Percentiles rank a stretch among this genome's conserved stretches.
These are phyloP conservation scores for Lotus japonicus DNA, from an alignment of 306 rosid species.

Conservation along the genomic window DNA sequence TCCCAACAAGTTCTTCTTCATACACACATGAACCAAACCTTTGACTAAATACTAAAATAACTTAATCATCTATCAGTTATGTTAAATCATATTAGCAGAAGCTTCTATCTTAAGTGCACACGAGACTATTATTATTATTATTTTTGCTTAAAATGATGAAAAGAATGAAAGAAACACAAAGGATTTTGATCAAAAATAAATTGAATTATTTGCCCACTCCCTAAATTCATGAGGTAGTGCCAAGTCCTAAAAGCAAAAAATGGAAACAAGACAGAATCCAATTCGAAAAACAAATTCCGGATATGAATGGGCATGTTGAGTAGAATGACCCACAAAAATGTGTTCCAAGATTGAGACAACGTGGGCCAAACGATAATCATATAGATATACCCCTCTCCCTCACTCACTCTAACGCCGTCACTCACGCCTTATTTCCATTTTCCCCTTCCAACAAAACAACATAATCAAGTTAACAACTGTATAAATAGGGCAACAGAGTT, in stretches of 20 bases:
- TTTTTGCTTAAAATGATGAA: no score
- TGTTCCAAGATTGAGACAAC: conserved; percentile 14
- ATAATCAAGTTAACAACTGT: not conserved
- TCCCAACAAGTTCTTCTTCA: no score
- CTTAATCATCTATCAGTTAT: no score
- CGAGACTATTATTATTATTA: no score
- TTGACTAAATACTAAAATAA: no score
- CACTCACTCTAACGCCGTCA: conserved; percentile 14
- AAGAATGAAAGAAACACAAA: no score
- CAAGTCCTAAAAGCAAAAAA: conserved; percentile 13
- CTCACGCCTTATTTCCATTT: not conserved
- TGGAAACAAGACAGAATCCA: conserved; percentile 22
- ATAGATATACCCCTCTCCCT: no score
- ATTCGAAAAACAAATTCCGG: conserved; percentile 12
- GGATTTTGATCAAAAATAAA: no score
- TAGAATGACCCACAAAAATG: conserved; percentile 16
- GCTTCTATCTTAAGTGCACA: no score
- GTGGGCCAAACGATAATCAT: conserved; percentile 18
- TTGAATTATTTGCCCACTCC: not conserved
- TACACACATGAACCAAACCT: no score
- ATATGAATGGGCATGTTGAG: not conserved
- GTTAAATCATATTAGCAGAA: no score
- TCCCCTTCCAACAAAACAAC: not conserved
- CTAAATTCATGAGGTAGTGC: not conserved
- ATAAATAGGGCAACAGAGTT: not conserved